Base-by-base conservation (phyloP, 257 asterid genomes). In the Parsonsia alboflavescens region DNA sequence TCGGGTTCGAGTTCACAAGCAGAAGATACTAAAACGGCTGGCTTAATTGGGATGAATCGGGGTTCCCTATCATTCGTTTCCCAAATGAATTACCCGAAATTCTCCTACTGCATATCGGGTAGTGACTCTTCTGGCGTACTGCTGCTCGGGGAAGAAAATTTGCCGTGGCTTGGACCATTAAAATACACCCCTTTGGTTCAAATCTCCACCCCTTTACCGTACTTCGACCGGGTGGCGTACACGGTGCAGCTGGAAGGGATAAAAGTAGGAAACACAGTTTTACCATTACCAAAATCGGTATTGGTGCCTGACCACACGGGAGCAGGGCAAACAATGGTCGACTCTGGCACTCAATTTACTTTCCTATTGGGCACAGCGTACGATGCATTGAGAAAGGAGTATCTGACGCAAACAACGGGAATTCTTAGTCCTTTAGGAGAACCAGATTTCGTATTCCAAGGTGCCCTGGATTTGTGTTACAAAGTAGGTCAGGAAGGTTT, bases 281-380 rank as follows among this genome's bases (percentile, higher is more conserved):
- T 92, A 28, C 81, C 84, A 0, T 21, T 92, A 19, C 93, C 93
- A 10, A 83, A 83, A 39, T 82, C 96, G 24, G 70, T 83, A 0
- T 81, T 66, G 69, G 88, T 70, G 10, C 96, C 96, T 4, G 93
- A 92, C 63, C 96, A 92, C 71, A 92, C 96, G 28, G 97, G 97
- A 0, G 97, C 96, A 54, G 97, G 97, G 7, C 97, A 92, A 50
- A 90, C 97, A 17, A 92, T 87, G 91, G 91, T 92, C 9, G 96
- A 92, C 53, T 90, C 97, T 22, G 97, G 96, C n/a, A 92, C 97
- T 10, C 96, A 92, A 74, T 90, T 88, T 81, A 91, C 89, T 0
- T 87, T 86, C 84, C 45, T 89, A 3, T 85, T 88, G 39, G 93
- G 96, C 39, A 85, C 90, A 66, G 93, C 80, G 68, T 86, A 93